A percentile compares a stretch with the other conserved stretches of the same genome.
Evolutionary conservation across 1,284 basidiomycete species (phyloP).

Genomic region (Caloboletus inedulis): DNA sequence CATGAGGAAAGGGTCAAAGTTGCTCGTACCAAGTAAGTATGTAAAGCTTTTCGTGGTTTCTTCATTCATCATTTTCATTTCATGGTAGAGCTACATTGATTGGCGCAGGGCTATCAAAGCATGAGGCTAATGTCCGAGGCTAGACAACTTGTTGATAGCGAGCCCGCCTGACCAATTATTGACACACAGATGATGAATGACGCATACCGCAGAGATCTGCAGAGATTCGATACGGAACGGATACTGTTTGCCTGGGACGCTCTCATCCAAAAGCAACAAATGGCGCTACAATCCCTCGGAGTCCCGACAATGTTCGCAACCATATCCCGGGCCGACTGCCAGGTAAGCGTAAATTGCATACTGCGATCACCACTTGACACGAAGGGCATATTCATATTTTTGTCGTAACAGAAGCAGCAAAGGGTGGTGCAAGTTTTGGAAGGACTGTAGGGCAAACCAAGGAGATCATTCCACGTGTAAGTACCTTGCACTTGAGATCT

Average conservation of each 20-base stretch:
- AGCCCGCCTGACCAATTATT: conserved; percentile 12
- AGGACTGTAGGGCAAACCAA: conserved; percentile 20
- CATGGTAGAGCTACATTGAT: conserved; percentile 50
- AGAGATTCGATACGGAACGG: conserved; percentile 61
- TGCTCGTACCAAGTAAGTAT: conserved; percentile 58
- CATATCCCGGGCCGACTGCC: conserved; percentile 43
- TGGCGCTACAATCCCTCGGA: conserved; percentile 50
- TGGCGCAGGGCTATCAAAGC: conserved; percentile 59
- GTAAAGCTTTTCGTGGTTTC: background rate
- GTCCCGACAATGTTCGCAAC: conserved; percentile 72
- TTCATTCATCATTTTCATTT: conserved; percentile 7
- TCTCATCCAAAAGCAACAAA: conserved; percentile 66
- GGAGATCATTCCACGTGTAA: conserved; percentile 6
- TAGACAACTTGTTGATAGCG: conserved; percentile 5
- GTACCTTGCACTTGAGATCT: background rate
- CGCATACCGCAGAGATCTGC: conserved; percentile 59
- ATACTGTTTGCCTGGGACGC: conserved; percentile 71
- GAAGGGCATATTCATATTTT: conserved; percentile 4
- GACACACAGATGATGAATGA: conserved; percentile 53
- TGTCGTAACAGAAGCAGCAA: conserved; percentile 41
- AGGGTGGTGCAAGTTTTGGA: conserved; percentile 38
- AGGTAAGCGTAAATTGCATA: conserved; percentile 44
- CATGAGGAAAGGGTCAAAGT: conserved; percentile 68
- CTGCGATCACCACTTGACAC: conserved; percentile 1
- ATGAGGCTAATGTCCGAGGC: conserved; percentile 61